phyloP scores from a whole-genome alignment of 352 stramenopile genomes.

The Phytophthora pinifolia region DNA sequence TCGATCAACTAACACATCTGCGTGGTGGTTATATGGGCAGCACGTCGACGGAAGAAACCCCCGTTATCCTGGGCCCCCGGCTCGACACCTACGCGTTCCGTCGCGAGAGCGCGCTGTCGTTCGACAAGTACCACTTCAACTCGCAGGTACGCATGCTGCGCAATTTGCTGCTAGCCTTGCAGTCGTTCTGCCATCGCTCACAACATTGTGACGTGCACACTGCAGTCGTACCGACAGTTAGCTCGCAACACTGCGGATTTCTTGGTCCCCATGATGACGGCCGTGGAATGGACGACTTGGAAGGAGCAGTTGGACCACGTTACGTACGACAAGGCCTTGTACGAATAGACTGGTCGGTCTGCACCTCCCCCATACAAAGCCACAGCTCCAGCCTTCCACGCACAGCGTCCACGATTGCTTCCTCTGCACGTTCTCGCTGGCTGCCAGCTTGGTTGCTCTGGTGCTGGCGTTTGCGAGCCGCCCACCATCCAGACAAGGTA shows the following conservation, averaged over 20 bases:
- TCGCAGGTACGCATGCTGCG: slow-evolving; percentile 50
- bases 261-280: slow-evolving; percentile 80
- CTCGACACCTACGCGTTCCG: slow-evolving; percentile 76
- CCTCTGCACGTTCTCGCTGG: slow-evolving; percentile 3
- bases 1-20: slow-evolving; percentile 15
- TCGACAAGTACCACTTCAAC: slow-evolving; percentile 84
- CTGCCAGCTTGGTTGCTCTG: slow-evolving; percentile 12
- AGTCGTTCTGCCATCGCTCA: slow-evolving; percentile 7
- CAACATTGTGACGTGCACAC: slow-evolving; percentile 10
- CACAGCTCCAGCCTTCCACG: slow-evolving; percentile 9
- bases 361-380: too few relatives aligned
- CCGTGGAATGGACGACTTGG: slow-evolving; percentile 82
- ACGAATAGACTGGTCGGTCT: too few relatives aligned
- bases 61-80: slow-evolving; percentile 69
- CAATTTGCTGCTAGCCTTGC: neutral
- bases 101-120: slow-evolving; percentile 53
- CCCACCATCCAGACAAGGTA: slow-evolving; percentile 32
- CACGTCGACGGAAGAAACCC: slow-evolving; percentile 60
- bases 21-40: slow-evolving; percentile 35
- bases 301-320: slow-evolving; percentile 77
- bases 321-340: slow-evolving; percentile 78
- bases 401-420: slow-evolving; percentile 8
- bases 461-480: slow-evolving; percentile 10
- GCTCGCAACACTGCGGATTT: slow-evolving; percentile 77
- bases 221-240: slow-evolving; percentile 75